Conservation (phyloP, 2,329 filamentous ascomycete species). For the Drechslera avenae region DNA sequence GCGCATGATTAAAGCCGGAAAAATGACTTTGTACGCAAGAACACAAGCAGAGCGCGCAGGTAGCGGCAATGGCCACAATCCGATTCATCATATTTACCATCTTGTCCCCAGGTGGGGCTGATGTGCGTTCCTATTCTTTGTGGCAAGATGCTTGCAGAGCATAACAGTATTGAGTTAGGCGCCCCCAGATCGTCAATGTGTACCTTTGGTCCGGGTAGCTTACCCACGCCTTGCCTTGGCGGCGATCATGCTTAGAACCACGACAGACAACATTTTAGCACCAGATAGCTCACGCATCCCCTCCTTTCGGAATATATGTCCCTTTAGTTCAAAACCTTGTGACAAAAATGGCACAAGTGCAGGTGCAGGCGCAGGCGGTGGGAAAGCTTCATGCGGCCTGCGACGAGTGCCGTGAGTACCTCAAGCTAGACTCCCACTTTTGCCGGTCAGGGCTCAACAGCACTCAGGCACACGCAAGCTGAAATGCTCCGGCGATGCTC, state of each 20-base stretch:
- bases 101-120: constrained; percentile 7
- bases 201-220: not conserved
- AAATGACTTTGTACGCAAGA: no score
- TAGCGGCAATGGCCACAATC: no score
- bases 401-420: constrained; percentile 44
- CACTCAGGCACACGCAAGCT: constrained; percentile 53
- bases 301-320: not conserved
- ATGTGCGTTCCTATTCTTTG: not conserved
- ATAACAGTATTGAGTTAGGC: constrained; percentile 1
- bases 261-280: constrained; percentile 2
- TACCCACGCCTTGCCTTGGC: constrained; percentile 7
- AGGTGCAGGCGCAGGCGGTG: constrained; percentile 15
- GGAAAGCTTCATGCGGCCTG: constrained; percentile 44
- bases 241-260: constrained; percentile 2
- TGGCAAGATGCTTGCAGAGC: constrained; percentile 7
- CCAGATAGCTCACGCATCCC: not conserved
- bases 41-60: no score
- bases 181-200: not conserved
- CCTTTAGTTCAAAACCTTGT: not conserved
- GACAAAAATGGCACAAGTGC: constrained; percentile 20
- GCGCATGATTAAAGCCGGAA: no score
- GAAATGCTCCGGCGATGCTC: constrained; percentile 54
- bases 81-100: not conserved
- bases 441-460: constrained; percentile 4
- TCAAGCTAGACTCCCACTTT: constrained; percentile 1